Evolutionary conservation across 2,329 filamentous ascomycete genomes (phyloP), one percentile per base, ranked within the genome.

Genomic region (Cladosporium sp.): DNA sequence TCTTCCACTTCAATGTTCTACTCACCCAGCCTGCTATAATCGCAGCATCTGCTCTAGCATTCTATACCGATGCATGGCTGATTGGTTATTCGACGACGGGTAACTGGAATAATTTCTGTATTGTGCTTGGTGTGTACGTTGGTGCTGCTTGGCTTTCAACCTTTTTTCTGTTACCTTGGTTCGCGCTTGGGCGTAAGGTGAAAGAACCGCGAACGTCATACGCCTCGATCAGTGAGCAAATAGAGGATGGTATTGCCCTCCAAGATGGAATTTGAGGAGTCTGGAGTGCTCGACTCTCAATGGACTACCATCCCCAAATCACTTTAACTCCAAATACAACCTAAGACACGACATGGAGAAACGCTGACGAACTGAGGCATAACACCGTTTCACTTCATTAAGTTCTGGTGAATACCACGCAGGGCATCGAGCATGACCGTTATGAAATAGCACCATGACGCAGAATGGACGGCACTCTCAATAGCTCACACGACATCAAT

Each of bases 61-160:
- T 52, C 30, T 2, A 26, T 10, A 62, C 30, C 1, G 59, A 62
- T 10, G 59, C 44, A 2, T 7, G 6, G 1, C 15, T 26, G 30
- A 52, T 62, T 11, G 59, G 59, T 2, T 52, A 52, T 52, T 62
- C 47, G 14, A 54, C 44, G 8, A 54, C 47, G 11, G 44, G 44
- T 2, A 62, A 62, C 12, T 62, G 59, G 59, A 36, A 21, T 2
- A 24, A 26, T n/a, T 62, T 62, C 7, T 52, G 44, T 12, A 11
- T 36, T 14, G 30, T 54, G n/a, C 26, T 54, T 6, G 44, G n/a
- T 15, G 44, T 28, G 5, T 62, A 62, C 14, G 44, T 62, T 12
- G 59, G 59, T 21, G 21, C 32, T 18, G 44, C 47, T 21, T 62
- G 47, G 47, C 12, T 52, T 12, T 15, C 51, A 47, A 62, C 47